Evolutionary conservation across 495 filamentous ascomycete genomes (phyloP).

Genomic region (Penicillium manginii): DNA sequence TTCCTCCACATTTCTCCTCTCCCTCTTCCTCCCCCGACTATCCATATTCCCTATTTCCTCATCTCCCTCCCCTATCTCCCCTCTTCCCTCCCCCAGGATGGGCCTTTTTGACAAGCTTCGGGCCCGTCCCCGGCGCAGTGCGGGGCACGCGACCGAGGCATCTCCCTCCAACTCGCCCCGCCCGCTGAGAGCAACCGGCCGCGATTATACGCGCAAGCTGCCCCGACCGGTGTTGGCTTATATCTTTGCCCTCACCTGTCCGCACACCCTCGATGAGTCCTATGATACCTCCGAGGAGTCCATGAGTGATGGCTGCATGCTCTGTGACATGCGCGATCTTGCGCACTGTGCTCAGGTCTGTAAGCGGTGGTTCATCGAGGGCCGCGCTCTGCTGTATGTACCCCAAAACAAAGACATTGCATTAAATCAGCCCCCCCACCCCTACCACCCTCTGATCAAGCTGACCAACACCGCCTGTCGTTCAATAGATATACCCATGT

Average conservation of each 20-base stretch:
- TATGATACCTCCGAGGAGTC: constrained; percentile 85
- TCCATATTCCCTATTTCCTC: no score
- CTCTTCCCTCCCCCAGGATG: constrained; percentile 26
- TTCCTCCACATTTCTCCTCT: background rate
- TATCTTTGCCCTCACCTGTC: constrained; percentile 83
- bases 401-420: no score
- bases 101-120: constrained; percentile 43
- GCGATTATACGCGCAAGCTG: constrained; percentile 56
- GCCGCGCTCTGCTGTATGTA: constrained; percentile 56
- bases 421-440: no score
- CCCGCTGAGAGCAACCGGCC: constrained; percentile 20
- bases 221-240: constrained; percentile 65
- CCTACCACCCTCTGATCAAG: no score
- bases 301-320: constrained; percentile 85
- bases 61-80: constrained; percentile 2
- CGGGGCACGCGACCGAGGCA: constrained; percentile 31
- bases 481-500: constrained; percentile 69
- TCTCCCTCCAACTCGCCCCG: constrained; percentile 25
- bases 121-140: constrained; percentile 39
- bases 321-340: constrained; percentile 92
- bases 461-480: no score
- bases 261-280: constrained; percentile 74
- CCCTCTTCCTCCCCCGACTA: no score
- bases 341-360: constrained; percentile 75
- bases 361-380: constrained; percentile 69